Evolutionary conservation across 192 early-diverging fungal genomes (phyloP), one percentile per base, ranked within the genome.

Genomic region (Coemansia sp.): DNA sequence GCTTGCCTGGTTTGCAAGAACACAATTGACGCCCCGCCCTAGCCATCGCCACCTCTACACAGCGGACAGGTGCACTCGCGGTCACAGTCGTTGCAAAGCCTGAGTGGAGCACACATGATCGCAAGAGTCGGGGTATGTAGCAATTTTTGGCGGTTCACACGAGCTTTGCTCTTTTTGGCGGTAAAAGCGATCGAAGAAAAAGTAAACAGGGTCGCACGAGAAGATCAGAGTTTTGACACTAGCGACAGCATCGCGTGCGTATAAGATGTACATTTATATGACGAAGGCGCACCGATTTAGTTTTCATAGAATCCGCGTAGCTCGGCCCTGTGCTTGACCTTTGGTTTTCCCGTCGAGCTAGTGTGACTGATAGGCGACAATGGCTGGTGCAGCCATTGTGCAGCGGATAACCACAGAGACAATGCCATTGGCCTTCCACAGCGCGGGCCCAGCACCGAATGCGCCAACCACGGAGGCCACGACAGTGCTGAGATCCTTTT

Each of bases 21-120:
- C 10, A 6, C 15, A 24, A 27, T 12, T 21, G 21, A 22, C 4
- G 46, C 7, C 6, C 14, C 11, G 12, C 14, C 1, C 55, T 69
- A 58, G 18, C 63, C 54, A 40, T 44, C 41, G 17, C 54, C 56
- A 8, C 70, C 70, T 33, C 54, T 62, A 39, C 63, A 72, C 10
- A 72, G 56, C 32, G 70, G 54, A 39, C 70, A 72, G 26, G 63
- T 72, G 38, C 70, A 72, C 33, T 72, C 63, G 33, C 70, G 59
- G 53, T 72, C 70, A 32, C 60, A 66, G 58, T 66, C 60, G 12
- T 21, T 35, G 43, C 42, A 34, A 43, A 34, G 42, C 18, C 32
- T 43, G 17, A 44, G 9, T 3, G 39, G 15, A 3, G 26, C 21
- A 15, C 26, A 15, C 24, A 11, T 27, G 4, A 11, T 50, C 7